Base-by-base conservation (phyloP, 169 alveolate species). In the Babesia ovis region DNA sequence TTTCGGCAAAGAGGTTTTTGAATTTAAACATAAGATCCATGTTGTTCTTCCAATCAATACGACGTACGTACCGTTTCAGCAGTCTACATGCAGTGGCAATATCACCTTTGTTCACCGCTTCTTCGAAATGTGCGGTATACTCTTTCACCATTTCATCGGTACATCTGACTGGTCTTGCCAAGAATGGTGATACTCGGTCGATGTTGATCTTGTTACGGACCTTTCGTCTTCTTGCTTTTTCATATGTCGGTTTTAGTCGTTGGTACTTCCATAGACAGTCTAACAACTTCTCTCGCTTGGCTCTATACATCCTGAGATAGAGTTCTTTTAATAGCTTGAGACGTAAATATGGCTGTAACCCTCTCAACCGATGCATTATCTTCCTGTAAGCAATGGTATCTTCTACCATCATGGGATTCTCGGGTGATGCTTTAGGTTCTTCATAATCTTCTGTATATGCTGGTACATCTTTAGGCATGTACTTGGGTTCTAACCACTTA, bases 161-260 rank as follows among this genome's bases (percentile, higher is more conserved):
- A 51, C 84, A 89, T 57, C 89, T 84, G n/a, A 61, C 54, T 2
- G 93, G 93, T 45, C 85, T 83, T 60, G 90, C 53, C 53, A 89
- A 46, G 72, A 81, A 89, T 11, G 93, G 93, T 12, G 89, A 81
- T 20, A 89, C 74, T 8, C 90, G 82, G 42, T 89, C 77, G 42
- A 76, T 51, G 73, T 89, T 83, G 29, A 89, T 25, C 42, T 69
- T 76, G 53, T 84, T 89, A 29, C 90, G 59, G n/a, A 84, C 74
- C 29, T 72, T 72, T n/a, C 77, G 69, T 31, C 54, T 48, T 23
- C 71, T 46, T 18, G 85, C 6, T 23, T 71, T 37, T 25, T 62
- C 46, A 14, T 46, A 32, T 35, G 22, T n/a, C 35, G 89, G 89
- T 46, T 70, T 81, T 51, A 81, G 79, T 22, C 73, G 55, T 45